Percentiles rank a stretch among this genome's conserved stretches.
Evolutionary conservation across 2,329 filamentous ascomycete species (phyloP).

Genomic region (Calonectria pseudoturangicola): DNA sequence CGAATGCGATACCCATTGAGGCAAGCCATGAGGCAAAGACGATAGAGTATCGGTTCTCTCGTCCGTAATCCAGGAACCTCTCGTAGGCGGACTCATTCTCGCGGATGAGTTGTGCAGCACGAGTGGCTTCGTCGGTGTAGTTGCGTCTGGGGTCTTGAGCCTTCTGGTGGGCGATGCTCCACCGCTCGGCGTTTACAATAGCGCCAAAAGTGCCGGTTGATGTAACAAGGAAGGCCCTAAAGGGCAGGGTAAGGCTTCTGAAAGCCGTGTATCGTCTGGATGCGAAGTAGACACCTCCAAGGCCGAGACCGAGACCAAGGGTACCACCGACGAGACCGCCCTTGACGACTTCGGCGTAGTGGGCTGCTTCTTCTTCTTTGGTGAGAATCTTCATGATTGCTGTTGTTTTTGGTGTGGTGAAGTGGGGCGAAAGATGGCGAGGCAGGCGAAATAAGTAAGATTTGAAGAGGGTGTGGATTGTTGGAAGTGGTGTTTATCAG

Average conservation of each 20-base stretch:
- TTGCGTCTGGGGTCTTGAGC: conserved; percentile 79
- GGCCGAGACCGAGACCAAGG: conserved; percentile 80
- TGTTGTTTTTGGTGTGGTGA: not conserved
- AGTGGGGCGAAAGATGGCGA: not conserved
- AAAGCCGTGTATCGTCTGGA: conserved; percentile 84
- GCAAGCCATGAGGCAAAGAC: conserved; percentile 89
- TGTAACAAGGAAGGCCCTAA: conserved; percentile 92
- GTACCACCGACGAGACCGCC: conserved; percentile 85
- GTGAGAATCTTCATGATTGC: conserved; percentile 92
- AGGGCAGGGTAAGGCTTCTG: conserved; percentile 89
- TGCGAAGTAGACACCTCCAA: conserved; percentile 79
- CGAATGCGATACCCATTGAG: conserved; percentile 84
- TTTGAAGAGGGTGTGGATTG: not conserved
- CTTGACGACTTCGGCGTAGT: conserved; percentile 87
- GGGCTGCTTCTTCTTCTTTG: conserved; percentile 91
- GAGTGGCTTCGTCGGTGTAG: conserved; percentile 79
- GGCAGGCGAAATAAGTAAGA: not conserved
- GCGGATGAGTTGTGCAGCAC: conserved; percentile 72
- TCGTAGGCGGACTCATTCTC: conserved; percentile 74
- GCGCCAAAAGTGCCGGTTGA: conserved; percentile 88
- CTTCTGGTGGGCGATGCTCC: conserved; percentile 78
- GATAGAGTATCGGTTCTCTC: conserved; percentile 89
- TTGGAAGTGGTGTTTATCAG: not conserved
- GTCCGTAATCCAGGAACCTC: conserved; percentile 82
- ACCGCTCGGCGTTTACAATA: conserved; percentile 90